Percentiles rank a stretch among this genome's conserved stretches.
These are phyloP conservation scores for Aureobasidium sp. DNA, from an alignment of 2,329 filamentous ascomycete genomes.

Conservation along the genomic window DNA sequence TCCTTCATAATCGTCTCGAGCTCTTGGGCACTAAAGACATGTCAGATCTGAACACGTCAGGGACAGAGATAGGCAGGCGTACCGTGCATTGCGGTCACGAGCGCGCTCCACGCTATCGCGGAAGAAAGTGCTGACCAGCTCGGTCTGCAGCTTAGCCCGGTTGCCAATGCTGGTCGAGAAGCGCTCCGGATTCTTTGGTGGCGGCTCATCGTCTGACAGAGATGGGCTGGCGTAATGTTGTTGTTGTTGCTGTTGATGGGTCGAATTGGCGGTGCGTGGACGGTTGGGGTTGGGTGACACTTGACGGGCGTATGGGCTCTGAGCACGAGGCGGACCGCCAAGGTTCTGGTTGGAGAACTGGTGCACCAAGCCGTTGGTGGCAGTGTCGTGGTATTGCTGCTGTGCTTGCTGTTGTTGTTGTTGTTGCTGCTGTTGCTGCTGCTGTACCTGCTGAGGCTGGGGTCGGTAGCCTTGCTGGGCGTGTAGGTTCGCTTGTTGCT, in stretches of 20 bases:
- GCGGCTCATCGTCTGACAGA: slow-evolving; percentile 58
- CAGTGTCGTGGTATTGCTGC: slow-evolving; percentile 61
- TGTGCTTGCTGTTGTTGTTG: slow-evolving; percentile 38
- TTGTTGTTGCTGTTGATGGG: slow-evolving; percentile 42
- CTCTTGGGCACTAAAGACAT: slow-evolving; percentile 67
- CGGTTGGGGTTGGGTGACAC: slow-evolving; percentile 62
- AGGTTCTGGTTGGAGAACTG: slow-evolving; percentile 97
- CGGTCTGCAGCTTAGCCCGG: slow-evolving; percentile 57
- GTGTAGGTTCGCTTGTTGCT: slow-evolving; percentile 43
- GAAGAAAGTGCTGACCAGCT: slow-evolving; percentile 74
- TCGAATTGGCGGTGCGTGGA: slow-evolving; percentile 63
- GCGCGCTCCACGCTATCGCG: slow-evolving; percentile 97
- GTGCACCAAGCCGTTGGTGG: slow-evolving; percentile 83
- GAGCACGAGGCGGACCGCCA: slow-evolving; percentile 57
- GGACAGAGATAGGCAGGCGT: background rate
- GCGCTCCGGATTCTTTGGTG: slow-evolving; percentile 72
- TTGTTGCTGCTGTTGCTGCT: slow-evolving; percentile 45
- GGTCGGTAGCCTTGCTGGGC: slow-evolving; percentile 43
- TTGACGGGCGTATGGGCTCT: slow-evolving; percentile 60
- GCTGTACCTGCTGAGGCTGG: slow-evolving; percentile 34
- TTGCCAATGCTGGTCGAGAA: slow-evolving; percentile 84
- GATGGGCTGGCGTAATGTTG: slow-evolving; percentile 47
- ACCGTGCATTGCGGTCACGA: slow-evolving; percentile 56
- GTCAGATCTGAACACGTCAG: slow-evolving; percentile 20
- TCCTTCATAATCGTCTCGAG: slow-evolving; percentile 80